Conservation (phyloP, 2,329 filamentous ascomycete species). For the Penicillium sp. region DNA sequence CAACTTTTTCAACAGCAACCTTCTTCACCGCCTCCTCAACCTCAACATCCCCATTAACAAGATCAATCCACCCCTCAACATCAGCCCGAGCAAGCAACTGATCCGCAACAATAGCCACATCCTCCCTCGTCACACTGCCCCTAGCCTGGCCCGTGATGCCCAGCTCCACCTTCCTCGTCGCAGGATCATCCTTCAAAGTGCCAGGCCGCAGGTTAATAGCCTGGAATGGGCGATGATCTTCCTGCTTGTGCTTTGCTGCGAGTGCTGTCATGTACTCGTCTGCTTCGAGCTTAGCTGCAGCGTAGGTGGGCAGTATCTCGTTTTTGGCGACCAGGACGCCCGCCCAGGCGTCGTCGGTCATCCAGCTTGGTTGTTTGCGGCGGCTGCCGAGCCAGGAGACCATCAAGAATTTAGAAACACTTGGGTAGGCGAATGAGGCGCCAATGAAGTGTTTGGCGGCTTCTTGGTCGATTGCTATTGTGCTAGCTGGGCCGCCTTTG, state of each 20-base stretch:
- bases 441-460: slow-evolving; percentile 58
- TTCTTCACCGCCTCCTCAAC: slow-evolving; percentile 50
- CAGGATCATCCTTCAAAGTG: slow-evolving; percentile 49
- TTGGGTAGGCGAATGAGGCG: slow-evolving; percentile 47
- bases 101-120: slow-evolving; percentile 55
- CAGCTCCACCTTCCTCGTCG: slow-evolving; percentile 48
- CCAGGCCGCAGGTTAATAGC: slow-evolving; percentile 56
- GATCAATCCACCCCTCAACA: slow-evolving; percentile 55
- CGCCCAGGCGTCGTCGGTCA: slow-evolving; percentile 50
- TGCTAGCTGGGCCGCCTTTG: slow-evolving; percentile 53
- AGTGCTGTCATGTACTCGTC: slow-evolving; percentile 57
- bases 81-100: slow-evolving; percentile 50
- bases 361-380: slow-evolving; percentile 51
- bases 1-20: slow-evolving; percentile 46
- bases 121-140: slow-evolving; percentile 50
- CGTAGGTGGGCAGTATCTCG: slow-evolving; percentile 54
- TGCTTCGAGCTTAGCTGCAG: slow-evolving; percentile 56
- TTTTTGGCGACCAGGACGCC: slow-evolving; percentile 48
- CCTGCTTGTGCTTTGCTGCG: slow-evolving; percentile 34
- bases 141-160: slow-evolving; percentile 47
- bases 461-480: slow-evolving; percentile 55
- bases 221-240: slow-evolving; percentile 39
- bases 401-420: slow-evolving; percentile 56
- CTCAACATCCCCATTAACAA: slow-evolving; percentile 52
- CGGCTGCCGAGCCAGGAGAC: slow-evolving; percentile 57